phyloP scores from a whole-genome alignment of 805 yeast species.

The Yamadazyma nakazawae region DNA sequence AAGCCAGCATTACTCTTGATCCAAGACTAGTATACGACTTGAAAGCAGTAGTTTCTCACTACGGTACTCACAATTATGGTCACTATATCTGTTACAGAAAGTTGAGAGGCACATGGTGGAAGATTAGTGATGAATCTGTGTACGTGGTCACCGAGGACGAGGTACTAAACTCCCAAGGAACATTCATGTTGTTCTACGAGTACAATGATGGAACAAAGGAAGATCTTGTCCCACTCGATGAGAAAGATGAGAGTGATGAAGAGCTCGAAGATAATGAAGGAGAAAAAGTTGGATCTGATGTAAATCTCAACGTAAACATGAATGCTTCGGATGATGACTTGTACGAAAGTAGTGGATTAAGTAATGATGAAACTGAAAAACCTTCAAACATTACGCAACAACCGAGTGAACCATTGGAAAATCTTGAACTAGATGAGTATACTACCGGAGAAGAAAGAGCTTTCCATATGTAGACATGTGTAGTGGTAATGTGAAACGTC shows the following conservation, averaged over 20 bases:
- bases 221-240: slow-evolving; percentile 14
- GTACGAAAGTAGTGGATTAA: slow-evolving; percentile 16
- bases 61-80: slow-evolving; percentile 96
- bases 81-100: slow-evolving; percentile 89
- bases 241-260: slow-evolving; percentile 16
- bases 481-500: too few species aligned
- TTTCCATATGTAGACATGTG: slow-evolving; percentile 14
- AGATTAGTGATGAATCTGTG: slow-evolving; percentile 87
- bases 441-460: slow-evolving; percentile 22
- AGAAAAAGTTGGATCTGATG: slow-evolving; percentile 5
- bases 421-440: slow-evolving; percentile 7
- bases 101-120: slow-evolving; percentile 88
- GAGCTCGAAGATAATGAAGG: slow-evolving; percentile 13
- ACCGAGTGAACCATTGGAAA: slow-evolving; percentile 4
- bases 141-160: slow-evolving; percentile 76
- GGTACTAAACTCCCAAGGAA: slow-evolving; percentile 79
- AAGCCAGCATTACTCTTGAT: slow-evolving; percentile 11
- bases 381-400: neutral
- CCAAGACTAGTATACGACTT: slow-evolving; percentile 61
- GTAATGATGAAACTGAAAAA: slow-evolving; percentile 7
- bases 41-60: slow-evolving; percentile 86
- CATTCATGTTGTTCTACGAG: slow-evolving; percentile 91
- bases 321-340: slow-evolving; percentile 10
- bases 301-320: neutral
- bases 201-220: slow-evolving; percentile 27